Evolutionary conservation across 257 asterid genomes (phyloP), one percentile per base, ranked within the genome.

Genomic region (Fraxinus anomala): DNA sequence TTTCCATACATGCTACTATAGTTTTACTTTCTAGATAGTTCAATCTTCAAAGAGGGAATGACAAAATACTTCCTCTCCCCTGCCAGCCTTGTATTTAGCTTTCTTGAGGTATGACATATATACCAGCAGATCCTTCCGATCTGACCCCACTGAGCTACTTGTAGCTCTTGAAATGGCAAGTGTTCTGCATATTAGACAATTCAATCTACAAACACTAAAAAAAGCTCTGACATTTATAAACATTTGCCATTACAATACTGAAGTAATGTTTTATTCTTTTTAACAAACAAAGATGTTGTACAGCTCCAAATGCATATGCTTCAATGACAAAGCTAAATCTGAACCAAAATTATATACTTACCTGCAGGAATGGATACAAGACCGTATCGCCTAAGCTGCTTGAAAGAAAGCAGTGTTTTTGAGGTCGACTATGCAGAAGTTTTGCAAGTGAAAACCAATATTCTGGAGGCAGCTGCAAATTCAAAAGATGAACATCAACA

Each of bases 291-390:
- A 72, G 61, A 40, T 72, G 33, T 11, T 23, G 68, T 9, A 54
- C 26, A 54, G 12, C 49, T 30, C 37, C 39, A 28, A 11, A 51
- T 17, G 1, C 12, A 6, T 4, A 21, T 5, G 28, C 23, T 14
- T 33, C 40, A 67, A 31, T 16, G 16, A 68, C 75, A 24, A 30
- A n/a, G 23, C 67, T 69, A 71, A 54, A 42, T 59, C 39, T 80
- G 83, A 77, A 68, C 68, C 42, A 61, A 76, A 79, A 34, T 26
- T 75, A 73, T 80, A 23, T 70, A 30, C 75, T 47, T 81, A 78
- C 85, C 83, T 84, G 91, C 95, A 92, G 99, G 99, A 68, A 92
- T 91, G 98, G 99, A 94, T 82, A 90, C 97, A 76, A 88, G 99
- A 82, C 92, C 96, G 23, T 91, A 90, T 73, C 95, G 99, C 19